These are phyloP conservation scores for Tylopilus orsonianus DNA, from an alignment of 1,284 basidiomycete genomes.

Conservation along the genomic window DNA sequence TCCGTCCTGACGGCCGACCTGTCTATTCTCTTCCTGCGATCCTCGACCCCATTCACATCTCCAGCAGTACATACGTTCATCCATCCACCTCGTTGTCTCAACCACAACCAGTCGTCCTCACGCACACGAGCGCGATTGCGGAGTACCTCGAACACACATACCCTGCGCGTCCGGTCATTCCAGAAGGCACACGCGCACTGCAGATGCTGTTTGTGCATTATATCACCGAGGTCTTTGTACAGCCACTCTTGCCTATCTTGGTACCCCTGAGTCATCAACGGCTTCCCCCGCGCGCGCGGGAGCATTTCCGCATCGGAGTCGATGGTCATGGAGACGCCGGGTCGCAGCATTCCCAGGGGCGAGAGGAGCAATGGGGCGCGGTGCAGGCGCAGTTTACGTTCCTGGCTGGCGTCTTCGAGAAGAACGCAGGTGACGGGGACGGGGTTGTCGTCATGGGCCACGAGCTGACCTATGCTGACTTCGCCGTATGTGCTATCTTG, in stretches of 20 bases:
- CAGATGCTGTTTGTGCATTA: slow-evolving; percentile 70
- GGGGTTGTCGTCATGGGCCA: slow-evolving; percentile 64
- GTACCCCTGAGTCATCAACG: slow-evolving; percentile 64
- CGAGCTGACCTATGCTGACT: slow-evolving; percentile 68
- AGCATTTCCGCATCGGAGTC: slow-evolving; percentile 39
- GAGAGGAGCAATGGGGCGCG: slow-evolving; percentile 61
- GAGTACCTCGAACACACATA: slow-evolving; percentile 70
- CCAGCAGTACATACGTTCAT: slow-evolving; percentile 2
- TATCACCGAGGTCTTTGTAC: slow-evolving; percentile 62
- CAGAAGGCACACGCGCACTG: slow-evolving; percentile 64
- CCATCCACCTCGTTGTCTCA: slow-evolving; percentile 20
- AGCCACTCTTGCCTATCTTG: slow-evolving; percentile 68
- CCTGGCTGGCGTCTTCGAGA: slow-evolving; percentile 60
- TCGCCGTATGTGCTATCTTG: slow-evolving; percentile 64
- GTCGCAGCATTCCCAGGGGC: slow-evolving; percentile 36
- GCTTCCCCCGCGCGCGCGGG: slow-evolving; percentile 54
- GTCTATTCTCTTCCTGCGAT: slow-evolving; percentile 70
- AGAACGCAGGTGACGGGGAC: slow-evolving; percentile 58
- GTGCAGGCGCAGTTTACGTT: slow-evolving; percentile 67
- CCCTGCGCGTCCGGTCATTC: slow-evolving; percentile 66
- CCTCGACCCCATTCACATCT: slow-evolving; percentile 38
- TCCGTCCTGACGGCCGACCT: slow-evolving; percentile 53
- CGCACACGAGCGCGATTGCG: slow-evolving; percentile 59
- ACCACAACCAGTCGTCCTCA: slow-evolving; percentile 44
- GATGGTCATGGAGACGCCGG: background rate